phyloP scores from a whole-genome alignment of 1,284 basidiomycete species.

The Vanrija sp. region DNA sequence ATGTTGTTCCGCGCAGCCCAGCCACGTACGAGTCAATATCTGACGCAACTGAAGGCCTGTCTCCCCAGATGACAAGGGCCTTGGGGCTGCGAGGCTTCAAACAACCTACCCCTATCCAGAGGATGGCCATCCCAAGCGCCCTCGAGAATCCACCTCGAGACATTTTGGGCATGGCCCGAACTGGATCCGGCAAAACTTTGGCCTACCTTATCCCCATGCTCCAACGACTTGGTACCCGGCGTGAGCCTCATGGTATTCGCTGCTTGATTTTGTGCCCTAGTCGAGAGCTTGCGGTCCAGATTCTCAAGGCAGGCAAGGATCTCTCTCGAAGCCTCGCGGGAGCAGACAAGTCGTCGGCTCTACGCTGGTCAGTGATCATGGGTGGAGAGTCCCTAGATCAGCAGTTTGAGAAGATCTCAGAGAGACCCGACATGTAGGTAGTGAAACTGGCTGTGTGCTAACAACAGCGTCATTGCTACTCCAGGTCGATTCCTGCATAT shows the following conservation, averaged over 20 bases:
- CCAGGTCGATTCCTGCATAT: conserved; percentile 95
- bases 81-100: conserved; percentile 91
- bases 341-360: conserved; percentile 53
- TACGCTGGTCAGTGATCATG: conserved; percentile 92
- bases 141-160: conserved; percentile 83
- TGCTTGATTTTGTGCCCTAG: conserved; percentile 88
- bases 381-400: conserved; percentile 95
- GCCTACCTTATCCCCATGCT: conserved; percentile 93
- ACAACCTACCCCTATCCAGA: conserved; percentile 94
- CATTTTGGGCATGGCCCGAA: conserved; percentile 97
- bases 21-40: conserved; percentile 4
- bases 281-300: conserved; percentile 89
- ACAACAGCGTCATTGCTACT: conserved; percentile 82
- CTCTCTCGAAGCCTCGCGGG: conserved; percentile 62
- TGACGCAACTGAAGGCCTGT: conserved; percentile 59
- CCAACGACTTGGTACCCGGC: conserved; percentile 76
- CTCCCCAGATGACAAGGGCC: conserved; percentile 76
- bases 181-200: conserved; percentile 96
- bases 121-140: conserved; percentile 80
- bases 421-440: conserved; percentile 88
- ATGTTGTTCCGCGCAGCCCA: background rate
- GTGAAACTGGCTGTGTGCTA: conserved; percentile 49
- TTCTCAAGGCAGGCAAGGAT: conserved; percentile 92
- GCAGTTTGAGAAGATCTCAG: conserved; percentile 93
- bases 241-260: conserved; percentile 75